phyloP scores from a whole-genome alignment of 2,329 filamentous ascomycete genomes.

The Neofusicoccum ribis region DNA sequence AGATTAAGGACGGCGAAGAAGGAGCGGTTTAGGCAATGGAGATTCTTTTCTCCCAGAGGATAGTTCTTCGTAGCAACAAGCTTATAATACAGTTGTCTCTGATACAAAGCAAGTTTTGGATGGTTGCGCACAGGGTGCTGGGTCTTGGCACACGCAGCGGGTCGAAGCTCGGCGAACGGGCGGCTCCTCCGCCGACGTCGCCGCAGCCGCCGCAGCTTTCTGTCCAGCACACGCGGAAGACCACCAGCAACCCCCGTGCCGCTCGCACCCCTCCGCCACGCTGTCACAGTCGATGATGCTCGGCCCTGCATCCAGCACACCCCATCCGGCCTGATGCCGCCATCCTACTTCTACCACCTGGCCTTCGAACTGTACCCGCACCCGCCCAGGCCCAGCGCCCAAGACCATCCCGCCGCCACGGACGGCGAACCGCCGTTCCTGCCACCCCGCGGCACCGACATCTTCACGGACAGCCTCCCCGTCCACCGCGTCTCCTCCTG shows the following conservation, averaged over 20 bases:
- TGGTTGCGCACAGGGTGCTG: not conserved
- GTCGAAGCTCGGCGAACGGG: conserved; percentile 10
- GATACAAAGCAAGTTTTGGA: not conserved
- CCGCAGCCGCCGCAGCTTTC: not conserved
- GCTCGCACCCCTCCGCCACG: not conserved
- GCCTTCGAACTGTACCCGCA: conserved; percentile 59
- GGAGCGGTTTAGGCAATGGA: not conserved
- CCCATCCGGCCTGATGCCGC: conserved; percentile 32
- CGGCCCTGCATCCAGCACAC: not conserved
- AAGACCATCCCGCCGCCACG: conserved; percentile 5
- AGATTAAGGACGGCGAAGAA: not conserved
- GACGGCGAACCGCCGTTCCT: conserved; percentile 31
- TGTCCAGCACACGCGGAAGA: not conserved
- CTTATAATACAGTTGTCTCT: not conserved
- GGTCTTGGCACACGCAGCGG: conserved; percentile 14
- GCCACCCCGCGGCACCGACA: conserved; percentile 44
- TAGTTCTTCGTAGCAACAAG: not conserved
- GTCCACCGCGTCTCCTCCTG: conserved; percentile 43
- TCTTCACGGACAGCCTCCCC: conserved; percentile 48
- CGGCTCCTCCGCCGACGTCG: not conserved
- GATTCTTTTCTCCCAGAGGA: not conserved
- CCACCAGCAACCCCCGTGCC: not conserved
- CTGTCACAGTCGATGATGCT: not conserved
- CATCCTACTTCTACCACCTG: conserved; percentile 65
- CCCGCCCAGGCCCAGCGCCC: conserved; percentile 22